These are phyloP conservation scores for Solanum hybrid DNA, from an alignment of 305 asterid species.

Conservation along the genomic window DNA sequence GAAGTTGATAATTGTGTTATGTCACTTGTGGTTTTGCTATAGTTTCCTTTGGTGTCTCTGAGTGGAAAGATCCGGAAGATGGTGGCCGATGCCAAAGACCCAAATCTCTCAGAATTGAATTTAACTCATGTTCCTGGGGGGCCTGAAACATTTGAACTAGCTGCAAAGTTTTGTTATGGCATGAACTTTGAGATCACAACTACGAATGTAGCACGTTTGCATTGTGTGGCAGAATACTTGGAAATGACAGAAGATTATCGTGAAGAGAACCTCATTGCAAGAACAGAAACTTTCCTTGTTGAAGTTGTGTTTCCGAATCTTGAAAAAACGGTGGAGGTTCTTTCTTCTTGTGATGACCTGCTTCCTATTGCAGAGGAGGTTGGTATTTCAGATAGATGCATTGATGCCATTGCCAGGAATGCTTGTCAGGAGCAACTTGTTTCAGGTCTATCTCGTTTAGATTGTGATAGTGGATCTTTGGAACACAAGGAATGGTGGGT, in stretches of 20 bases:
- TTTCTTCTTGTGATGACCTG: constrained; percentile 41
- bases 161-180: constrained; percentile 57
- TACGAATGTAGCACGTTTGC: constrained; percentile 45
- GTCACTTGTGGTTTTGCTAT: constrained; percentile 11
- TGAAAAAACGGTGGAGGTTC: constrained; percentile 51
- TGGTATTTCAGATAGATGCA: constrained; percentile 37
- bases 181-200: constrained; percentile 60
- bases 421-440: constrained; percentile 52
- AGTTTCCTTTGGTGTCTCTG: constrained; percentile 60
- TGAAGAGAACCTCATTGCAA: constrained; percentile 45
- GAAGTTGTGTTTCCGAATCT: constrained; percentile 42
- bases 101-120: constrained; percentile 33
- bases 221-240: constrained; percentile 56
- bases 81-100: constrained; percentile 33
- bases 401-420: constrained; percentile 31
- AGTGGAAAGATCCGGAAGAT: constrained; percentile 57
- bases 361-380: constrained; percentile 45
- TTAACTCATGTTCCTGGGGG: constrained; percentile 55
- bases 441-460: constrained; percentile 38
- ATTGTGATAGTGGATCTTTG: constrained; percentile 25
- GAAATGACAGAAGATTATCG: constrained; percentile 52
- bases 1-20: constrained; percentile 3
- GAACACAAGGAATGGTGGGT: constrained; percentile 57
- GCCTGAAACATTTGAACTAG: constrained; percentile 54
- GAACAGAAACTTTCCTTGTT: constrained; percentile 46